Evolutionary conservation across 805 yeast species (phyloP), one percentile per base, ranked within the genome.

Genomic region (Wilhelminamyces savonicus): DNA sequence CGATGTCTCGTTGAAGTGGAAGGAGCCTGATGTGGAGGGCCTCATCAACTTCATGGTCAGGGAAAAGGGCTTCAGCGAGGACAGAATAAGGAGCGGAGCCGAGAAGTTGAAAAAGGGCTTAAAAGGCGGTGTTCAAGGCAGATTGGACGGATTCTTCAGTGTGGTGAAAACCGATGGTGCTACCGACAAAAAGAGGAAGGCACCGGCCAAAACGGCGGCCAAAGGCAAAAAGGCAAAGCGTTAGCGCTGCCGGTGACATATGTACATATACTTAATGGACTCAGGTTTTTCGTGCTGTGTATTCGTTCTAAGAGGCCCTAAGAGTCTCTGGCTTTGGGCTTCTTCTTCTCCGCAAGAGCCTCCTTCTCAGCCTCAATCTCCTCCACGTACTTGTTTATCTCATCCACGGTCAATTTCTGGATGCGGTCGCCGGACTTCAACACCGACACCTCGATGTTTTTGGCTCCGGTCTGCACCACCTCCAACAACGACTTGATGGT

Each of bases 401-500:
- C 83, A 13, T 82, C 94, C 31, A 76, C 71, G 12, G 76, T 60
- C 50, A 88, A 69, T 31, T 63, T 60, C 39, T 71, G 71, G 43
- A 84, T 71, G 22, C 68, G 58, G 43, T 70, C 62, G 30, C 74
- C 76, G 18, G 96, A 83, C 38, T 74, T 76, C 74, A 90, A 76
- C 22, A 92, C 79, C 4, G 94, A 82, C 29, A 92, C 78, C 61
- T 92, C 98, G 52, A 92, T 88, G 58, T 92, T 92, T 55, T 85
- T 84, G 26, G 97, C 94, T 24, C 98, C 98, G 3, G 97, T 88
- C 64, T 92, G 97, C 15, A 92, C 98, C 28, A 92, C 97, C 58
- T 92, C 98, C 46, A 92, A 69, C 45, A 92, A 68, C 12, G 94
- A 78, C 63, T 83, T 84, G 29, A 92, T 77, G 3, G 97, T 77